Evolutionary conservation across 1,284 basidiomycete species (phyloP).

Genomic region (Ceratobasidium sp.): DNA sequence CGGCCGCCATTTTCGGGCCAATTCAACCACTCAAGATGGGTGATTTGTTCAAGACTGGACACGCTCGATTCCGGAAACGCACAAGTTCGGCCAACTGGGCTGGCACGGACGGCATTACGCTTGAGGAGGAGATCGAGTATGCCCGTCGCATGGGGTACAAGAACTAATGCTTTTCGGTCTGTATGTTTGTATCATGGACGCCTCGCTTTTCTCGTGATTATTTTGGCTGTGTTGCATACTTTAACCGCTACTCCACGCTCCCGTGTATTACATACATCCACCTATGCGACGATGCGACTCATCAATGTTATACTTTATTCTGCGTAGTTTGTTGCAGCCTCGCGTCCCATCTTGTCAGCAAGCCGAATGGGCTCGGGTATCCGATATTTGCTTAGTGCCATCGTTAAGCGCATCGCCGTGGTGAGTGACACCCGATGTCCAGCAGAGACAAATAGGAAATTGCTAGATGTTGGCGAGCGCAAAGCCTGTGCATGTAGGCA

Average conservation of each 20-base stretch:
- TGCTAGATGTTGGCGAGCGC: constrained; percentile 49
- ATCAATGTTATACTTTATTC: constrained; percentile 31
- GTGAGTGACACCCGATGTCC: constrained; percentile 53
- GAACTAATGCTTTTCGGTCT: constrained; percentile 45
- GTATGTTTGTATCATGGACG: constrained; percentile 30
- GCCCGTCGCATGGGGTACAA: constrained; percentile 89
- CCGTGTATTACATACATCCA: constrained; percentile 24
- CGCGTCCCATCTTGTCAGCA: constrained; percentile 52
- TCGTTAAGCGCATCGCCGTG: constrained; percentile 50
- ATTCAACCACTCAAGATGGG: constrained; percentile 53
- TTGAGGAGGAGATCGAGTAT: constrained; percentile 87
- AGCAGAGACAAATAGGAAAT: constrained; percentile 53
- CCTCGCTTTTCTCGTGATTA: constrained; percentile 15
- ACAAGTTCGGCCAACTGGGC: constrained; percentile 96
- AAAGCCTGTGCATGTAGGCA: constrained; percentile 50
- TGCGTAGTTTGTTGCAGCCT: constrained; percentile 27
- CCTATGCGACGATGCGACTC: constrained; percentile 35
- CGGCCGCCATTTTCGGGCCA: constrained; percentile 88
- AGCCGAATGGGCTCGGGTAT: constrained; percentile 54
- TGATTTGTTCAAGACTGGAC: constrained; percentile 70
- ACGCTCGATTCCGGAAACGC: constrained; percentile 77
- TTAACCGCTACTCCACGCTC: constrained; percentile 48
- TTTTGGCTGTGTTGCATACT: constrained; percentile 86
- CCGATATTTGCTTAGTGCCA: constrained; percentile 50
- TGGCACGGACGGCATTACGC: constrained; percentile 84